Percentiles rank a stretch among this genome's conserved stretches.
These are phyloP conservation scores for Aspergillus neotritici DNA, from an alignment of 2,329 filamentous ascomycete species.

Conservation along the genomic window DNA sequence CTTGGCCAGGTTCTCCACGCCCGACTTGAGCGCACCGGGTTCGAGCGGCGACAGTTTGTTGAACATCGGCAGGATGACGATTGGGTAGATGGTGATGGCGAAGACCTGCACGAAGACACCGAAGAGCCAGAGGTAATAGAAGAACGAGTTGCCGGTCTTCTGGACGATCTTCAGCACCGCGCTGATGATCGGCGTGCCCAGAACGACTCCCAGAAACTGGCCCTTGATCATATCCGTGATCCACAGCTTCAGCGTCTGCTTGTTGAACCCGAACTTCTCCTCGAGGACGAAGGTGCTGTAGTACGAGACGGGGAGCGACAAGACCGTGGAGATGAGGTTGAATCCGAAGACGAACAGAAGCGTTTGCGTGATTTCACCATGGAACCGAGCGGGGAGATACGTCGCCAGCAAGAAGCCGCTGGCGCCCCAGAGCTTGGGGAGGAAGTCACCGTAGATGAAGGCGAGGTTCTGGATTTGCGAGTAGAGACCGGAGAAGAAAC, in stretches of 20 bases:
- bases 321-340: conserved; percentile 70
- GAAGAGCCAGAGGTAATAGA: conserved; percentile 97
- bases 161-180: conserved; percentile 92
- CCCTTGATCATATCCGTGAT: conserved; percentile 87
- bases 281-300: conserved; percentile 96
- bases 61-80: conserved; percentile 89
- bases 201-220: conserved; percentile 70
- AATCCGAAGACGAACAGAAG: conserved; percentile 88
- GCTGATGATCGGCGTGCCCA: conserved; percentile 82
- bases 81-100: conserved; percentile 93
- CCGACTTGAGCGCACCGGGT: conserved; percentile 78
- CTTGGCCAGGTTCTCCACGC: conserved; percentile 76
- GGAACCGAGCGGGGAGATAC: conserved; percentile 71
- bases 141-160: conserved; percentile 88
- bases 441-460: conserved; percentile 84
- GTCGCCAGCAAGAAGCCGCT: conserved; percentile 68
- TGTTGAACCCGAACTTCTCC: conserved; percentile 98
- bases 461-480: conserved; percentile 81
- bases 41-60: conserved; percentile 95
- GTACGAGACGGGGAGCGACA: conserved; percentile 74
- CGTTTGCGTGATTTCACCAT: conserved; percentile 88
- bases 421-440: conserved; percentile 83
- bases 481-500: conserved; percentile 74
- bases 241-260: conserved; percentile 87
- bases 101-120: conserved; percentile 83